Evolutionary conservation across 2,329 filamentous ascomycete genomes (phyloP).

Genomic region (Ophiostoma novo-ulmi): DNA sequence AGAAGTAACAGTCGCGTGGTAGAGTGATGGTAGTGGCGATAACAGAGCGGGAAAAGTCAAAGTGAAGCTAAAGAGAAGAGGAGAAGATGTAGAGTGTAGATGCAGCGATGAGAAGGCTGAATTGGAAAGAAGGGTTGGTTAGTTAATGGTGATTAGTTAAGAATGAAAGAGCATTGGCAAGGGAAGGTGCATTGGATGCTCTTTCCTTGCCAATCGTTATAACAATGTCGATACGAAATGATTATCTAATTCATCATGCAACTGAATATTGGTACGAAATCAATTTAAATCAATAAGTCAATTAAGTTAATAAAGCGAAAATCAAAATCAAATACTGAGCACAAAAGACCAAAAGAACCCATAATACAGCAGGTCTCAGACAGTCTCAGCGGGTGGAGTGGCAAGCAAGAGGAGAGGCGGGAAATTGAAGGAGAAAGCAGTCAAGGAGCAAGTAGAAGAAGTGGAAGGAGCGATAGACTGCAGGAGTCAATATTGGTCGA

Average conservation of each 20-base stretch:
- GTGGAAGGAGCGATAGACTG: neutral
- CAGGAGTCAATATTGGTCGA: neutral
- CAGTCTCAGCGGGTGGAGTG: neutral
- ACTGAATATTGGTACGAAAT: no score
- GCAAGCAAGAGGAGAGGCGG: neutral
- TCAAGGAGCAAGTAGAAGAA: neutral
- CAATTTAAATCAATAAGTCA: no score
- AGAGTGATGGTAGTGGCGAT: neutral
- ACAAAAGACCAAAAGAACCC: neutral
- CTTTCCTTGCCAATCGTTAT: no score
- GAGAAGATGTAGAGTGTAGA: neutral
- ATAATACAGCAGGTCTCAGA: conserved; percentile 5
- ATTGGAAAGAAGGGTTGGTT: no score
- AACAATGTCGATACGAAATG: no score
- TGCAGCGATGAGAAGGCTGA: no score
- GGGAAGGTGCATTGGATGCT: no score
- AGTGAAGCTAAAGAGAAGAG: conserved; percentile 15
- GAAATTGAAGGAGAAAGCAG: conserved; percentile 5
- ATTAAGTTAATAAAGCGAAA: no score
- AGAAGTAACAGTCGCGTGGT: neutral
- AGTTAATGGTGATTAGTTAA: no score
- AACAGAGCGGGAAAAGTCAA: neutral
- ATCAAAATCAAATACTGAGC: no score
- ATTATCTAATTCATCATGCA: no score
- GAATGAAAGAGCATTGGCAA: no score